Conservation (phyloP, 331 rosid species). For the Rosa hybrid region DNA sequence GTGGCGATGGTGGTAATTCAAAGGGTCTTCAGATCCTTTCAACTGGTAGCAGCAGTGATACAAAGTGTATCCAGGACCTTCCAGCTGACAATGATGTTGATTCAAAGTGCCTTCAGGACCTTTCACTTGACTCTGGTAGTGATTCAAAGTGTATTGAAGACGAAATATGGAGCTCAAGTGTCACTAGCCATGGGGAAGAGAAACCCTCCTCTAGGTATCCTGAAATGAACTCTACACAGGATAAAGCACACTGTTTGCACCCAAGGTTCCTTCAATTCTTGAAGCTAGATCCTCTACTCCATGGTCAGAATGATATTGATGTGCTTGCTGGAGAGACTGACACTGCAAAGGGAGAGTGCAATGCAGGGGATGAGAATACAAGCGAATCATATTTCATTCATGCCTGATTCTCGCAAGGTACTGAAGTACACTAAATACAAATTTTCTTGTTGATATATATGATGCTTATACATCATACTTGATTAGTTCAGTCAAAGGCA, state of each 20-base stretch:
- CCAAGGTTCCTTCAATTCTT: slow-evolving; percentile 27
- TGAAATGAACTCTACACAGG: neutral
- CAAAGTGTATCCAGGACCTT: slow-evolving; percentile 14
- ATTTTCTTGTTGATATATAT: no score
- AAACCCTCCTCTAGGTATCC: slow-evolving; percentile 14
- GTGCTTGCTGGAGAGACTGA: neutral
- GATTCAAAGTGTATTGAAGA: slow-evolving; percentile 20
- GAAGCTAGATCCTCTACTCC: slow-evolving; percentile 35
- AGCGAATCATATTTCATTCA: no score
- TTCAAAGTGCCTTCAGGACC: slow-evolving; percentile 16
- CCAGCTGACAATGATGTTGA: neutral
- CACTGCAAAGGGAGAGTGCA: slow-evolving; percentile 11
- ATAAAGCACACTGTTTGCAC: neutral
- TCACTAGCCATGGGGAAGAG: neutral
- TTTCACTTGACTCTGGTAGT: slow-evolving; percentile 7
- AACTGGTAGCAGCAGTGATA: neutral
- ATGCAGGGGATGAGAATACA: neutral
- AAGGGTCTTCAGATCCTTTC: slow-evolving; percentile 15
- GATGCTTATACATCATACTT: no score
- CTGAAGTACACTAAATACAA: no score
- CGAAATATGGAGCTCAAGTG: neutral
- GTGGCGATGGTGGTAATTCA: neutral
- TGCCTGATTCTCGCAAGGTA: no score
- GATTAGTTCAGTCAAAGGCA: no score
- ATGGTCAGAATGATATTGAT: slow-evolving; percentile 7